These are phyloP conservation scores for Erucastrum elatum DNA, from an alignment of 345 rosid genomes.

Conservation along the genomic window DNA sequence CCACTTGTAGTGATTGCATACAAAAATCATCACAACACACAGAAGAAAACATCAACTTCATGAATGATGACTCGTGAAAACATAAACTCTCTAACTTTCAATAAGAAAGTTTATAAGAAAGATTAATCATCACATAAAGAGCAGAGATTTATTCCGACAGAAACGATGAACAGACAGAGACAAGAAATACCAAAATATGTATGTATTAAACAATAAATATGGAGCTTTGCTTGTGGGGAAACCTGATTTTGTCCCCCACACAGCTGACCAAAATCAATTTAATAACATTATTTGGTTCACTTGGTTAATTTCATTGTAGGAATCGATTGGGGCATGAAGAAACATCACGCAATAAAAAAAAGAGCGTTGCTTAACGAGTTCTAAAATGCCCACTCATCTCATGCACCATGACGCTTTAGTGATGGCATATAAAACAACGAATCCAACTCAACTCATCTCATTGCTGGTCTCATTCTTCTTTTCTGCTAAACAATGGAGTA, in stretches of 20 bases:
- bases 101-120: no score
- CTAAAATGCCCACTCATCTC: constrained; percentile 21
- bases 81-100: no score
- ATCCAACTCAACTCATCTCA: no score
- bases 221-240: constrained; percentile 31
- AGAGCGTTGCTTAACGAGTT: constrained; percentile 17
- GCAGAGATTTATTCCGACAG: no score
- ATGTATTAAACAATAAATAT: constrained; percentile 1
- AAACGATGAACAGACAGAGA: no score
- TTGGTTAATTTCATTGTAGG: constrained; percentile 31
- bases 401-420: constrained; percentile 41
- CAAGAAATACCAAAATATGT: neutral
- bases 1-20: no score
- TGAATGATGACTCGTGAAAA: no score
- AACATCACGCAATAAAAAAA: constrained; percentile 30
- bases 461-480: no score
- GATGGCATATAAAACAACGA: constrained; percentile 24
- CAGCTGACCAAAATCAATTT: constrained; percentile 18
- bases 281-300: constrained; percentile 11
- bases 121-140: no score
- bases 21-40: no score
- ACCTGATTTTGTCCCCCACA: constrained; percentile 45
- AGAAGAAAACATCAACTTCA: no score
- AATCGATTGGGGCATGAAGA: constrained; percentile 37
- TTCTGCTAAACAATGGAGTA: no score